phyloP scores from a whole-genome alignment of 192 early-diverging fungal genomes.

The Coemansia sp. region DNA sequence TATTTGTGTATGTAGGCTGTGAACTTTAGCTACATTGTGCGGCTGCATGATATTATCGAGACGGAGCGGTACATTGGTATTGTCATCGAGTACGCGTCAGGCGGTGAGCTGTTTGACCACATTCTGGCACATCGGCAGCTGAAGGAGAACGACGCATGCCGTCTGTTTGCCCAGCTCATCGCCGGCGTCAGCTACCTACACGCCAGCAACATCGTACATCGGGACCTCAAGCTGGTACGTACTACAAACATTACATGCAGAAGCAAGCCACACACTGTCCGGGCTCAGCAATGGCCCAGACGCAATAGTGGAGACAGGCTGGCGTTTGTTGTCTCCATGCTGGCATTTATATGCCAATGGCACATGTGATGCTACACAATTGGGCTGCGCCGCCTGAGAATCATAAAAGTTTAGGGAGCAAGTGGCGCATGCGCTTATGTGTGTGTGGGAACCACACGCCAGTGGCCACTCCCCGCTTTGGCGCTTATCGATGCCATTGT shows the following conservation, averaged over 20 bases:
- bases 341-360: background rate
- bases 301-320: background rate
- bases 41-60: slow-evolving; percentile 93
- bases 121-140: slow-evolving; percentile 93
- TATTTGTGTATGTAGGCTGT: slow-evolving; percentile 63
- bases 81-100: slow-evolving; percentile 94
- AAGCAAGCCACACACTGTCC: slow-evolving; percentile 7
- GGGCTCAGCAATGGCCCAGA: background rate
- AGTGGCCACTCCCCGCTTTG: background rate
- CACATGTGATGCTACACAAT: slow-evolving; percentile 6
- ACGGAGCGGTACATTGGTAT: slow-evolving; percentile 96
- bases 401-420: background rate
- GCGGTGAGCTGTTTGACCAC: slow-evolving; percentile 97
- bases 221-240: slow-evolving; percentile 91
- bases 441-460: background rate
- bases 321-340: background rate
- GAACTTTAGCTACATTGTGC: slow-evolving; percentile 88
- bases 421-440: slow-evolving; percentile 12
- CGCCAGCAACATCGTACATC: slow-evolving; percentile 89
- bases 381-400: slow-evolving; percentile 6
- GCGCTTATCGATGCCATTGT: background rate
- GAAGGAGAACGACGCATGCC: slow-evolving; percentile 86
- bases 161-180: slow-evolving; percentile 91
- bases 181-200: slow-evolving; percentile 91
- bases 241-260: background rate